These are phyloP conservation scores for Trichoderma koningiopsis DNA, from an alignment of 2,329 filamentous ascomycete genomes.

Conservation along the genomic window DNA sequence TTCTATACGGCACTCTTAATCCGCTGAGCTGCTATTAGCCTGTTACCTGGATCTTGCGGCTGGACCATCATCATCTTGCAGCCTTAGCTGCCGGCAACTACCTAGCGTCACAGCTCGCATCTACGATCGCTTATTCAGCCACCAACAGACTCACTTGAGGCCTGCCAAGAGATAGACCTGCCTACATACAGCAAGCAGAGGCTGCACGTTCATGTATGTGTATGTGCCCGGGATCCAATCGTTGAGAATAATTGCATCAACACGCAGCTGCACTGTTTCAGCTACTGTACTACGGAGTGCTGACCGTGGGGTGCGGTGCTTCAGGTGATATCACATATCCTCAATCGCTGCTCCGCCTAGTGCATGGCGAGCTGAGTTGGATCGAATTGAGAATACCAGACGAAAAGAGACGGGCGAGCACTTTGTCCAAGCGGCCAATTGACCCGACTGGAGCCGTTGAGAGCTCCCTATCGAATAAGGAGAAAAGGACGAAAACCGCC, in stretches of 20 bases:
- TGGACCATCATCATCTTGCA: constrained; percentile 16
- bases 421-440: not conserved
- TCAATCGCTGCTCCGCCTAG: not conserved
- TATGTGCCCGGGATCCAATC: not conserved
- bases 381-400: not conserved
- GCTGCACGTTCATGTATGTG: not conserved
- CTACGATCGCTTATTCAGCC: constrained; percentile 18
- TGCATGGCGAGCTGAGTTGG: not conserved
- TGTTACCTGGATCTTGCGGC: constrained; percentile 15
- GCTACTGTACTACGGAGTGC: not conserved
- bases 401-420: not conserved
- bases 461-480: not conserved
- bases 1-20: not conserved
- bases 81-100: constrained; percentile 10
- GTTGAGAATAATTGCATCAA: not conserved
- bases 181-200: not conserved
- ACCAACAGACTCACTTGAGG: not conserved
- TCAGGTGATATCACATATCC: not conserved
- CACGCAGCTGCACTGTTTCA: constrained; percentile 3
- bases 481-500: not conserved
- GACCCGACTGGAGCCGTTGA: not conserved
- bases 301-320: not conserved
- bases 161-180: not conserved
- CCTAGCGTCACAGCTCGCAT: constrained; percentile 11
- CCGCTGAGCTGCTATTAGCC: not conserved